phyloP scores from a whole-genome alignment of 441 rosid genomes.

The Bocquillonia castaneifolia region DNA sequence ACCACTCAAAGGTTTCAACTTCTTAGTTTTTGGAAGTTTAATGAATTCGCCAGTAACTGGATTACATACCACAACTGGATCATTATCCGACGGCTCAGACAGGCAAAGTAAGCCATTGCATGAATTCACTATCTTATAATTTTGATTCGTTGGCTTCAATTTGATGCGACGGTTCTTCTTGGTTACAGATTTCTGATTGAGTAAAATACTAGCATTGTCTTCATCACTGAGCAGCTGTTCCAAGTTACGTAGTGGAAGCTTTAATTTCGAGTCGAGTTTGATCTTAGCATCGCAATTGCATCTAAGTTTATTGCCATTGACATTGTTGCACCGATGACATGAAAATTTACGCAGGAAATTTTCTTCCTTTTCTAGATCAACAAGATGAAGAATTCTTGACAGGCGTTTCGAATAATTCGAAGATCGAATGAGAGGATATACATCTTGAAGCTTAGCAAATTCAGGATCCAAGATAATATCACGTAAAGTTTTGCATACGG shows the following conservation, averaged over 20 bases:
- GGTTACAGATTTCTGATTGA: too few relatives aligned
- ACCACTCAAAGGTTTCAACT: too few relatives aligned
- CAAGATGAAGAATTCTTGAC: conserved; percentile 11
- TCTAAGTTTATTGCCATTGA: too few relatives aligned
- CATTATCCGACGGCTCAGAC: background rate
- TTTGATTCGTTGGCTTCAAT: background rate
- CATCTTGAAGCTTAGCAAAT: conserved; percentile 12
- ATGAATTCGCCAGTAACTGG: conserved; percentile 12
- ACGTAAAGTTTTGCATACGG: conserved; percentile 5
- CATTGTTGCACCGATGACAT: background rate
- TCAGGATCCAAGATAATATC: conserved; percentile 4
- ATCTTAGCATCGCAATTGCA: background rate
- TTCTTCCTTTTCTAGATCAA: conserved; percentile 2
- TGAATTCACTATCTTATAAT: background rate
- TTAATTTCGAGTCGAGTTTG: conserved; percentile 15
- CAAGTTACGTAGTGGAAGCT: conserved; percentile 7
- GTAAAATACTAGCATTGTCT: background rate
- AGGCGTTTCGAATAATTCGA: background rate
- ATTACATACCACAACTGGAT: conserved; percentile 12
- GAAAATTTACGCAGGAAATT: background rate
- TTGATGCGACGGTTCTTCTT: background rate
- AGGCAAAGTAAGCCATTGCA: conserved; percentile 14
- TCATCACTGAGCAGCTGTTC: background rate
- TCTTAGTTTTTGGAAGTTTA: background rate
- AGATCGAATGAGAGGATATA: background rate